A percentile compares a stretch with the other conserved stretches of the same genome.
Evolutionary conservation across 2,329 filamentous ascomycete genomes (phyloP).

Genomic region (Fonsecaea erecta): DNA sequence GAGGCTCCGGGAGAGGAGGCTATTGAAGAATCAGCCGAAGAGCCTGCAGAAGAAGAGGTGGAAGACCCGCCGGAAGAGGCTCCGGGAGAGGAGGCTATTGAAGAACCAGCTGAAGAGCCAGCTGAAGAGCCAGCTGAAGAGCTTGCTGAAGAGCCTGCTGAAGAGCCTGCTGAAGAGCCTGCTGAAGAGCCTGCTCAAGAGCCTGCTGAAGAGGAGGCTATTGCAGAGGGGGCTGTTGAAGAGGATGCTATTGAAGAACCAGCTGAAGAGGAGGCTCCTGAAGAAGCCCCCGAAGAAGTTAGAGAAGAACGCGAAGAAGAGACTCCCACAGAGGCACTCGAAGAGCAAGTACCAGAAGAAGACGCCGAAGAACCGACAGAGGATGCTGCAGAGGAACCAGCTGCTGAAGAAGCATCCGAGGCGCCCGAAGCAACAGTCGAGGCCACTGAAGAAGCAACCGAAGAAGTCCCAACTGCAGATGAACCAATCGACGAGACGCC

Average conservation of each 20-base stretch:
- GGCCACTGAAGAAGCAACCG: background rate
- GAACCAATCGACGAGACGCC: slow-evolving; percentile 16
- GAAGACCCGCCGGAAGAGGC: background rate
- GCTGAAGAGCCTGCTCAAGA: background rate
- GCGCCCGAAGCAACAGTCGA: background rate
- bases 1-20: too few relatives aligned
- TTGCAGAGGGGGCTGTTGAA: background rate
- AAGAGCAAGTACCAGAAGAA: too few relatives aligned
- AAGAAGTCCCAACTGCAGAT: background rate
- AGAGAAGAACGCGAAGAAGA: too few relatives aligned
- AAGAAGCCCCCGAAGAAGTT: background rate
- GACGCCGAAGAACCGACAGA: slow-evolving; percentile 11
- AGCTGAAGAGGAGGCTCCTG: background rate
- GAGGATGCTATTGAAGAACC: background rate
- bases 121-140: slow-evolving; percentile 11
- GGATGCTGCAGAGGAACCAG: slow-evolving; percentile 19
- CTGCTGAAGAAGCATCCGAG: slow-evolving; percentile 8
- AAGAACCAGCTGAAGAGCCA: background rate
- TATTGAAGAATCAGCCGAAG: too few relatives aligned
- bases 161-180: slow-evolving; percentile 12
- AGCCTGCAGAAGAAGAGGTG: too few relatives aligned
- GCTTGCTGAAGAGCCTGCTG: slow-evolving; percentile 29
- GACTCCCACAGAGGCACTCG: too few relatives aligned
- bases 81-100: background rate
- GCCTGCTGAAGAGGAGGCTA: slow-evolving; percentile 19